These are phyloP conservation scores for Coniochaeta pulveracea DNA, from an alignment of 2,329 filamentous ascomycete species.

Conservation along the genomic window DNA sequence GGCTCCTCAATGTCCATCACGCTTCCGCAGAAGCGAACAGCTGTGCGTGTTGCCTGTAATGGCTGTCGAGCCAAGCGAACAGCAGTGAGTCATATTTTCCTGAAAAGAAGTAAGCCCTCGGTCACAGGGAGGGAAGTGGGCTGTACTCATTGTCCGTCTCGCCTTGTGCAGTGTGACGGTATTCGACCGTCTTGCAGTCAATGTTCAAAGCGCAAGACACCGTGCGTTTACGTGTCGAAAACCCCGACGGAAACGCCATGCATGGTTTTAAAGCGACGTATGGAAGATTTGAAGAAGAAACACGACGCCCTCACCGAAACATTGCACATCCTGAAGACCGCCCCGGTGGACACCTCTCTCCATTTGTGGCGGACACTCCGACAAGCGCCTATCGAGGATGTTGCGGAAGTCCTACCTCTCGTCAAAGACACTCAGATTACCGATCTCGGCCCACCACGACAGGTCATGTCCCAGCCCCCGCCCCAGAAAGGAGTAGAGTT, in stretches of 20 bases:
- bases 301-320: not conserved
- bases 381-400: not conserved
- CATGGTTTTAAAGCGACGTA: slow-evolving; percentile 2
- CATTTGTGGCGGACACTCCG: not conserved
- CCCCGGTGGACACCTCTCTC: slow-evolving; percentile 1
- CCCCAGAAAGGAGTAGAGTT: not conserved
- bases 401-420: not conserved
- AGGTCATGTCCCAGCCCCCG: not conserved
- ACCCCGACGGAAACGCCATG: not conserved
- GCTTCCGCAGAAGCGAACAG: not conserved
- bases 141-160: not conserved
- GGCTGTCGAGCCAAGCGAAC: slow-evolving; percentile 1
- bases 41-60: not conserved
- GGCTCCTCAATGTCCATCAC: not conserved
- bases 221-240: not conserved
- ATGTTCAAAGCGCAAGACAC: not conserved
- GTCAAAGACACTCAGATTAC: not conserved
- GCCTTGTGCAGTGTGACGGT: not conserved
- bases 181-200: not conserved
- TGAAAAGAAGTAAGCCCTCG: too few species aligned
- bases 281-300: not conserved
- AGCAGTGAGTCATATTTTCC: slow-evolving; percentile 3
- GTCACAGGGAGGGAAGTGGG: not conserved
- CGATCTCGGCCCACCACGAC: not conserved
- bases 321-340: not conserved